These are phyloP conservation scores for Plantago coronopus DNA, from an alignment of 305 asterid genomes.

Conservation along the genomic window DNA sequence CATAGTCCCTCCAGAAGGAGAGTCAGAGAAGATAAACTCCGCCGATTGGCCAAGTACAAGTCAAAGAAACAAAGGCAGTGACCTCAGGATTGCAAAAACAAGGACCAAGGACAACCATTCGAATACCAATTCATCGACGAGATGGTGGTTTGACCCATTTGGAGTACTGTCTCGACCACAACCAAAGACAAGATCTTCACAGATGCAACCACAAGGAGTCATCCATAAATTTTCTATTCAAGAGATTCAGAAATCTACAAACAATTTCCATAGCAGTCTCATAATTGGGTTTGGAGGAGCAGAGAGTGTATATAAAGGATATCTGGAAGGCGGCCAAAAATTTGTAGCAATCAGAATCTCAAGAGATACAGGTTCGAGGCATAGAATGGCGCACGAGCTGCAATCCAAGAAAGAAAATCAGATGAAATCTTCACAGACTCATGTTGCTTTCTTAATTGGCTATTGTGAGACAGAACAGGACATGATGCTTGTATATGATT, in stretches of 20 bases:
- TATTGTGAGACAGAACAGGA: conserved; percentile 42
- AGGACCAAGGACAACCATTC: conserved; percentile 30
- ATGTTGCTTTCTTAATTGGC: conserved; percentile 49
- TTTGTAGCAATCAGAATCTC: conserved; percentile 52
- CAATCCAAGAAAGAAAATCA: conserved; percentile 42
- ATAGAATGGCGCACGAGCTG: conserved; percentile 41
- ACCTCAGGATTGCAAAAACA: conserved; percentile 28
- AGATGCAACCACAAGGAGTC: conserved; percentile 22
- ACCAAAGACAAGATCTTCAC: conserved; percentile 36
- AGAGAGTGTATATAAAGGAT: conserved; percentile 50
- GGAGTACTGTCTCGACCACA: conserved; percentile 41
- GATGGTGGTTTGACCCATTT: conserved; percentile 46
- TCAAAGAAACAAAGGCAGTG: conserved; percentile 23
- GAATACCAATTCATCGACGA: conserved; percentile 13
- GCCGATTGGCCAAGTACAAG: conserved; percentile 30
- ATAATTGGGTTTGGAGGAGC: conserved; percentile 48
- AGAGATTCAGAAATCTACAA: conserved; percentile 57
- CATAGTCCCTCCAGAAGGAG: conserved; percentile 31
- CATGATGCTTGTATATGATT: conserved; percentile 50
- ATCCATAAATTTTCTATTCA: conserved; percentile 37
- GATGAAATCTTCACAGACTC: conserved; percentile 31
- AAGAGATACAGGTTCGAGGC: conserved; percentile 35
- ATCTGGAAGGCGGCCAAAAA: conserved; percentile 35
- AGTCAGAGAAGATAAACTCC: conserved; percentile 27
- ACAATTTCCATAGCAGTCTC: conserved; percentile 44